Evolutionary conservation across 2,329 filamentous ascomycete species (phyloP).

Genomic region (Diaporthe caulivora): DNA sequence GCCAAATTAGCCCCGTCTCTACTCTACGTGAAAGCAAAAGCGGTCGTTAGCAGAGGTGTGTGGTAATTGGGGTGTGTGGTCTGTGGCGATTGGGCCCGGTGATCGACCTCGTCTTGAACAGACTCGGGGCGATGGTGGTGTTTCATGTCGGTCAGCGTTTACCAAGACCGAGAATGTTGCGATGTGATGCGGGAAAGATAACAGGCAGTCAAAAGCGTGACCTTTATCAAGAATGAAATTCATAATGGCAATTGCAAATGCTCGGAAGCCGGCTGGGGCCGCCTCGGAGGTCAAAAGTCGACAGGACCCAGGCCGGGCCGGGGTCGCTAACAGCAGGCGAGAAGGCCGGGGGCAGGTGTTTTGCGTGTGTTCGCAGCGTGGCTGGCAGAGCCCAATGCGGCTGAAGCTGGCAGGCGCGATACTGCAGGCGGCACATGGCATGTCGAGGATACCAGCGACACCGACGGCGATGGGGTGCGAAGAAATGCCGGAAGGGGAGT

Average conservation of each 20-base stretch:
- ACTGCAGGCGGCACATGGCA: conserved; percentile 36
- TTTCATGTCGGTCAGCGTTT: conserved; percentile 34
- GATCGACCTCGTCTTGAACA: conserved; percentile 29
- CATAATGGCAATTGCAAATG: conserved; percentile 50
- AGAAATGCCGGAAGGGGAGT: conserved; percentile 43
- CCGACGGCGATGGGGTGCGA: conserved; percentile 32
- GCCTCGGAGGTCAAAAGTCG: conserved; percentile 17
- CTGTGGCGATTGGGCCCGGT: conserved; percentile 32
- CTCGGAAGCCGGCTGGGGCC: conserved; percentile 29
- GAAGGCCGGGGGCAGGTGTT: conserved; percentile 33
- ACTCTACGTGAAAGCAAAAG: conserved; percentile 10
- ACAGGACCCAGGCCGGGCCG: conserved; percentile 30
- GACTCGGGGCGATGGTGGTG: conserved; percentile 34
- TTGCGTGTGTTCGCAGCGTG: conserved; percentile 5
- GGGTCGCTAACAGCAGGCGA: conserved; percentile 33
- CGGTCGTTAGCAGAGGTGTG: conserved; percentile 14
- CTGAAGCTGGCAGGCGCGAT: conserved; percentile 34
- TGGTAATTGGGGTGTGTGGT: conserved; percentile 32
- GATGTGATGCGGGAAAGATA: conserved; percentile 35
- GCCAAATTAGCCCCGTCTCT: conserved; percentile 32
- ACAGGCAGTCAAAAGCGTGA: conserved; percentile 42
- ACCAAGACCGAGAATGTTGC: conserved; percentile 11
- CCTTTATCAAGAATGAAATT: conserved; percentile 51
- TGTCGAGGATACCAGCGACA: conserved; percentile 37
- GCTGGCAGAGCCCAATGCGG: conserved; percentile 33